These are phyloP conservation scores for Cytospora schulzeri DNA, from an alignment of 2,329 filamentous ascomycete genomes.

Conservation along the genomic window DNA sequence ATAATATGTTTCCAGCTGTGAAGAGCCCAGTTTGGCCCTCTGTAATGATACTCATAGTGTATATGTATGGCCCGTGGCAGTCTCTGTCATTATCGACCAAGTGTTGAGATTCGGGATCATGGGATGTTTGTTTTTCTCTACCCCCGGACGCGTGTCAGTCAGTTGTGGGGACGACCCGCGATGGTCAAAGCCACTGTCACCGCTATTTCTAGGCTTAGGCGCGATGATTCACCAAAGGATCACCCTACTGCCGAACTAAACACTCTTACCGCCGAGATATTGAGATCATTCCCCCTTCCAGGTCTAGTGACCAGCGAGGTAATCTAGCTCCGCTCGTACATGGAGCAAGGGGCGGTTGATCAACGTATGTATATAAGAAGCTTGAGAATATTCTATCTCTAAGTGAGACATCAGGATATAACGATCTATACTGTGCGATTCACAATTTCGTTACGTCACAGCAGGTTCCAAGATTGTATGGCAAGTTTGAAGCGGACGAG, in stretches of 20 bases:
- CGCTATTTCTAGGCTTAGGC: background rate
- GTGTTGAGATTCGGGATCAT: background rate
- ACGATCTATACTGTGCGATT: too few relatives aligned
- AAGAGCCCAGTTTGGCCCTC: slow-evolving; percentile 9
- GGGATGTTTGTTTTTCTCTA: background rate
- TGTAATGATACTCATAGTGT: background rate
- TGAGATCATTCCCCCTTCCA: too few relatives aligned
- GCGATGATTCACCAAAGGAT: background rate
- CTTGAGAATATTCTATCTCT: too few relatives aligned
- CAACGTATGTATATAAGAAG: too few relatives aligned
- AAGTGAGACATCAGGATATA: too few relatives aligned
- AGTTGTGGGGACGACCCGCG: too few relatives aligned
- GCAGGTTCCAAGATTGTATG: too few relatives aligned
- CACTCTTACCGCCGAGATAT: background rate
- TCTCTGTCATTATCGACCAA: background rate
- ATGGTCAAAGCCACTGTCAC: background rate
- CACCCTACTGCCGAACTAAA: background rate
- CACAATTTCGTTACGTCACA: too few relatives aligned
- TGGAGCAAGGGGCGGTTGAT: too few relatives aligned
- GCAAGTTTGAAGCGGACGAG: too few relatives aligned
- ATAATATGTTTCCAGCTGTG: slow-evolving; percentile 11
- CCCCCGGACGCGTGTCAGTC: background rate
- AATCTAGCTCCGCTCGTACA: background rate
- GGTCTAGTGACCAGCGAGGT: background rate
- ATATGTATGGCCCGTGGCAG: background rate